Evolutionary conservation across 345 rosid genomes (phyloP), one percentile per base, ranked within the genome.

Genomic region (Bruguiera gymnorhiza): DNA sequence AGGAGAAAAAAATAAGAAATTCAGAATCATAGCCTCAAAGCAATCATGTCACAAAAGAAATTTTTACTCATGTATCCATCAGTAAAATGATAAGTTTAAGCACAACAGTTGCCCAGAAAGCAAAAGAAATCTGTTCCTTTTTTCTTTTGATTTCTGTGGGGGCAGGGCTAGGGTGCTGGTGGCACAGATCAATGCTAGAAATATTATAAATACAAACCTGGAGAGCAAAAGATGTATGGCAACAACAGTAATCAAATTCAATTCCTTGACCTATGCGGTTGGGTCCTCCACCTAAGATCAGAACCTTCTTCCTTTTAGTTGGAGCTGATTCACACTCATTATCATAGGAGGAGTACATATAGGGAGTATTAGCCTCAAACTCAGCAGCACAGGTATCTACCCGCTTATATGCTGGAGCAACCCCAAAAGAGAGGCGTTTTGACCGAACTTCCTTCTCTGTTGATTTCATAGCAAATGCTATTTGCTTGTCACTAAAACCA

Each of bases 301-400:
- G 70, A 68, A 92, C 96, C 86, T 95, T 92, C 79, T 84, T 88
- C 77, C 69, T 87, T 67, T 23, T 74, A 63, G 88, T 92, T 27
- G 99, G 96, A 67, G 87, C 88, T 70, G 99, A 92, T 81, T 92
- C 99, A 43, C 99, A 95, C 81, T 95, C 99, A 18, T 66, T 65
- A 84, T 95, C 99, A 78, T 92, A 95, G 26, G 97, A 88, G 27
- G 99, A 95, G 72, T 90, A 95, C 99, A 95, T 90, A 76, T 88
- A 92, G 16, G 97, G 99, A 62, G 99, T 92, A 70, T 88, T 80
- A 7, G 99, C 98, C 84, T 95, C 98, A 72, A 95, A 92, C 81
- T 95, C 99, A 16, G 99, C 98, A 68, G 99, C 98, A 75, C 99
- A 92, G 26, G 99, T 92, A 79, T 95, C 99, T 19, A 95, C 99